phyloP scores from a whole-genome alignment of 225 moss, liverwort and hornwort species.

The Takakia lepidozioides region DNA sequence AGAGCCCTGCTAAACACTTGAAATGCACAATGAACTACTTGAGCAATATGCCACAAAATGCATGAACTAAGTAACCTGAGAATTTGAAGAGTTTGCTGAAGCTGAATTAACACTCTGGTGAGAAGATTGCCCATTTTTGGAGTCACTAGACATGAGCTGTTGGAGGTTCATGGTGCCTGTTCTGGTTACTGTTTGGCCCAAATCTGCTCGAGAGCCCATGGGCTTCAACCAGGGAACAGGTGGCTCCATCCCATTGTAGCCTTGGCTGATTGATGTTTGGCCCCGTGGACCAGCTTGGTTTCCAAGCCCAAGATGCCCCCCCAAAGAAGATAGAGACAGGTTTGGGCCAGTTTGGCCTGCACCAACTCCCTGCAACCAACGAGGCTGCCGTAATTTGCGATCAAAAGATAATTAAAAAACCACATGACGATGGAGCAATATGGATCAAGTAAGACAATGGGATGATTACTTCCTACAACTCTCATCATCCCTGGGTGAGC shows the following conservation, averaged over 20 bases:
- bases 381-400: too few species aligned
- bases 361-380: slow-evolving; percentile 42
- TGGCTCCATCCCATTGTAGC: slow-evolving; percentile 35
- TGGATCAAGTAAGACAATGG: too few species aligned
- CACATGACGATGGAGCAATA: too few species aligned
- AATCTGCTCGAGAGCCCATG: slow-evolving; percentile 39
- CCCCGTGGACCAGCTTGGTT: slow-evolving; percentile 44
- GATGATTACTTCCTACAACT: too few species aligned
- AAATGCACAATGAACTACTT: too few species aligned
- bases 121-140: slow-evolving; percentile 22
- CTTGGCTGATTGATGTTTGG: slow-evolving; percentile 40
- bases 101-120: slow-evolving; percentile 23
- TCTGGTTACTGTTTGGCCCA: slow-evolving; percentile 47
- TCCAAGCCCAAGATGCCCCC: slow-evolving; percentile 51
- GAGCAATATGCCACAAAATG: too few species aligned
- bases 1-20: too few species aligned
- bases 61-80: slow-evolving; percentile 24
- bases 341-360: slow-evolving; percentile 70
- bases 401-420: too few species aligned
- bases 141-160: slow-evolving; percentile 57
- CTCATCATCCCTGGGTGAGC: too few species aligned
- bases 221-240: slow-evolving; percentile 73
- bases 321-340: slow-evolving; percentile 64
- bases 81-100: slow-evolving; percentile 48
- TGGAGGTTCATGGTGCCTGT: slow-evolving; percentile 51